Conservation (phyloP, 163 green algal genomes). For the Trebouxia gelatinosa region DNA sequence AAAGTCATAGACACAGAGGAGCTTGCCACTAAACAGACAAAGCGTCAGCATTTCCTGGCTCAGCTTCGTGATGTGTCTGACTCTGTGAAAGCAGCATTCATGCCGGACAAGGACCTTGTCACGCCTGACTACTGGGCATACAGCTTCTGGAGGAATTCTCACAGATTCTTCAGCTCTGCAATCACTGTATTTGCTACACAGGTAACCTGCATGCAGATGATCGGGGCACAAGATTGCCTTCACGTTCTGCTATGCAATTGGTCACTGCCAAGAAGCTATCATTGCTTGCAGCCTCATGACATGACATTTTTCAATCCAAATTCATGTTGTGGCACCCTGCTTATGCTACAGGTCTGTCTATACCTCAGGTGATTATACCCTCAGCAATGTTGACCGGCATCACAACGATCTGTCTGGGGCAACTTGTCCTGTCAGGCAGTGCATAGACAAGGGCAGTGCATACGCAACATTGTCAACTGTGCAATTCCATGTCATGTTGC, state of each 20-base stretch:
- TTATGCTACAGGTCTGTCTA: neutral
- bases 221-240: no score
- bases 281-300: no score
- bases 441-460: neutral
- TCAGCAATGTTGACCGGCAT: no score
- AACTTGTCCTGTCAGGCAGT: no score
- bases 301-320: neutral
- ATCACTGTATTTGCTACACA: constrained; percentile 76
- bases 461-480: neutral
- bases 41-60: neutral
- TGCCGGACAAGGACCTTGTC: constrained; percentile 47
- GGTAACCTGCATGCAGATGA: no score
- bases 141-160: constrained; percentile 69
- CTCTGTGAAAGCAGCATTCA: neutral
- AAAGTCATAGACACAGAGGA: constrained; percentile 48
- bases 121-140: constrained; percentile 92
- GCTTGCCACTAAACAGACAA: constrained; percentile 42
- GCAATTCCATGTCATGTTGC: neutral
- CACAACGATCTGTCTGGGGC: no score
- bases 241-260: neutral
- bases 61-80: constrained; percentile 26
- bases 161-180: constrained; percentile 81
- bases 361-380: no score
- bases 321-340: neutral
- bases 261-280: neutral